Percentiles rank a stretch among this genome's conserved stretches.
These are phyloP conservation scores for Alternaria arborescens DNA, from an alignment of 2,329 filamentous ascomycete genomes.

Conservation along the genomic window DNA sequence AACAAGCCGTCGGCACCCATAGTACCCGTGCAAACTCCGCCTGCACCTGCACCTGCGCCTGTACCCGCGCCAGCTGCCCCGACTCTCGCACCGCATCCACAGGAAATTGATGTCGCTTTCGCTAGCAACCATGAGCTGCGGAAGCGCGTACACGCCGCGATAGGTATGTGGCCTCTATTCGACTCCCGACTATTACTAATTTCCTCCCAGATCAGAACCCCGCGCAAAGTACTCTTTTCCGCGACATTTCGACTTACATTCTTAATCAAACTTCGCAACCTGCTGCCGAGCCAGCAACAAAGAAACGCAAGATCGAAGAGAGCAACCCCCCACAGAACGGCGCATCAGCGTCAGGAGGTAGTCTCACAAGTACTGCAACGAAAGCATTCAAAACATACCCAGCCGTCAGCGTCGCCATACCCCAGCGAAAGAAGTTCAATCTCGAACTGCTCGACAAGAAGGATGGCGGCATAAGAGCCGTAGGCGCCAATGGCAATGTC, in stretches of 20 bases:
- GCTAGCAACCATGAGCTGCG: conserved; percentile 45
- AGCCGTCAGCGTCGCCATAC: conserved; percentile 68
- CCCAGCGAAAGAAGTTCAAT: conserved; percentile 70
- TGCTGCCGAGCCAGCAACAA: conserved; percentile 40
- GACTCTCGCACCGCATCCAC: conserved; percentile 26
- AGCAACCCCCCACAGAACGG: conserved; percentile 33
- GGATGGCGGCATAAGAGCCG: conserved; percentile 57
- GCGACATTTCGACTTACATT: conserved; percentile 50
- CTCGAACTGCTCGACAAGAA: conserved; percentile 62
- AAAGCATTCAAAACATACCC: conserved; percentile 44
- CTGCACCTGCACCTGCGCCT: neutral
- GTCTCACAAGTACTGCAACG: conserved; percentile 31
- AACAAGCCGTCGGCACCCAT: conserved; percentile 18
- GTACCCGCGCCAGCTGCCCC: conserved; percentile 1
- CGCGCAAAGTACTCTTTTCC: conserved; percentile 44
- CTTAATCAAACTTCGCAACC: conserved; percentile 36
- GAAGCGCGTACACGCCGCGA: conserved; percentile 50
- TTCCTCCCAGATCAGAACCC: conserved; percentile 41
- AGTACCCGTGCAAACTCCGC: conserved; percentile 12
- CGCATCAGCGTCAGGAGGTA: conserved; percentile 20
- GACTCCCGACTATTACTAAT: neutral
- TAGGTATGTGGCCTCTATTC: conserved; percentile 31
- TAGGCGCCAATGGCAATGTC: conserved; percentile 61
- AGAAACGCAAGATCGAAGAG: conserved; percentile 52
- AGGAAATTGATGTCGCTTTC: conserved; percentile 48